These are phyloP conservation scores for Solanum virginianum DNA, from an alignment of 257 asterid species.

Conservation along the genomic window DNA sequence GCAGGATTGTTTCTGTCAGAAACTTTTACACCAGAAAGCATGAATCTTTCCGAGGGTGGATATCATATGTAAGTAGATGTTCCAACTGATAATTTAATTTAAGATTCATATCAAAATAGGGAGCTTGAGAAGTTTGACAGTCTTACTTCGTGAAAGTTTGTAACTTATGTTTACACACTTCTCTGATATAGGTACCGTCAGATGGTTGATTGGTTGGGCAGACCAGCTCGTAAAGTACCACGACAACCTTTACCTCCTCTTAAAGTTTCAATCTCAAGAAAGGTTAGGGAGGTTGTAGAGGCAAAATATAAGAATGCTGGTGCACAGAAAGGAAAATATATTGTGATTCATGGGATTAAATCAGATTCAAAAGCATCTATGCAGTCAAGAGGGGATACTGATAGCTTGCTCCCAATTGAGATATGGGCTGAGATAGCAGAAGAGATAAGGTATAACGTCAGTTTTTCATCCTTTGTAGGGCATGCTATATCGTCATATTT, in stretches of 20 bases:
- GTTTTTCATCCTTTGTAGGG: background rate
- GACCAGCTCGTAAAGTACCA: constrained; percentile 62
- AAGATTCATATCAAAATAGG: background rate
- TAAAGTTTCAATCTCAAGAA: constrained; percentile 59
- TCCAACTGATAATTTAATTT: background rate
- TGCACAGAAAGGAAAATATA: constrained; percentile 54
- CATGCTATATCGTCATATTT: background rate
- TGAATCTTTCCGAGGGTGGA: constrained; percentile 66
- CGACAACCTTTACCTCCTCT: constrained; percentile 58
- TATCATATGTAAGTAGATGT: constrained; percentile 42
- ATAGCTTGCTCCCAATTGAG: constrained; percentile 89
- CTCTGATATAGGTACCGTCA: constrained; percentile 42
- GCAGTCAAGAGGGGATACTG: constrained; percentile 79
- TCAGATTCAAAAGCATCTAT: constrained; percentile 89
- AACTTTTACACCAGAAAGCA: constrained; percentile 45
- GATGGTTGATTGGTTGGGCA: constrained; percentile 72
- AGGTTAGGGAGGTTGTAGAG: constrained; percentile 67
- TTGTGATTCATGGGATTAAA: constrained; percentile 77
- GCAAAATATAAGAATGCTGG: constrained; percentile 58
- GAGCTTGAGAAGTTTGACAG: background rate
- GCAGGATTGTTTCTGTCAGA: constrained; percentile 66
- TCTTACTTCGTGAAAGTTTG: background rate
- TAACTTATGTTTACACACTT: background rate
- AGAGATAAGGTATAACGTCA: constrained; percentile 39
- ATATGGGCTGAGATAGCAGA: constrained; percentile 60